Conservation (phyloP, 2,329 filamentous ascomycete genomes). For the Curvularia sp. region DNA sequence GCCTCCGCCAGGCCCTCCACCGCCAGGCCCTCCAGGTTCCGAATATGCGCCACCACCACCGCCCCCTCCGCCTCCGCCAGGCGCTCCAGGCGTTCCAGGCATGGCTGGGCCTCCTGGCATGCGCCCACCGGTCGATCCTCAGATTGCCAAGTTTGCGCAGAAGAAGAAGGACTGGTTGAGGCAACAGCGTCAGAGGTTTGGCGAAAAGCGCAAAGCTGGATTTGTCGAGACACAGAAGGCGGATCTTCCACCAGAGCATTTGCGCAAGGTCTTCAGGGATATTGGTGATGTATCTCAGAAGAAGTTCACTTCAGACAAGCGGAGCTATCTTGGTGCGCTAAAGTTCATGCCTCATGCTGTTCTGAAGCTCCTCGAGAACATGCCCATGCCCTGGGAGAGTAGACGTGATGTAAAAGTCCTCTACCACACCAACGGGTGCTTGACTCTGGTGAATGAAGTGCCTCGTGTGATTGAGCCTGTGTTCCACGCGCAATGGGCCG, state of each 20-base stretch:
- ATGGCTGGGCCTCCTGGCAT: slow-evolving; percentile 66
- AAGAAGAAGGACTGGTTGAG: slow-evolving; percentile 99
- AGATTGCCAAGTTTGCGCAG: slow-evolving; percentile 91
- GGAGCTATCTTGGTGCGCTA: slow-evolving; percentile 93
- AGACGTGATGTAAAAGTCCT: slow-evolving; percentile 95
- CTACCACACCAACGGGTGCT: slow-evolving; percentile 96
- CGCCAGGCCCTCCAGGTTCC: slow-evolving; percentile 36
- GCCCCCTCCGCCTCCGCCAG: slow-evolving; percentile 63
- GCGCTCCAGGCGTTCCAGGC: slow-evolving; percentile 64
- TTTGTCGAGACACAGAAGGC: slow-evolving; percentile 98
- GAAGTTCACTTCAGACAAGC: slow-evolving; percentile 98
- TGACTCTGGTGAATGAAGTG: slow-evolving; percentile 96
- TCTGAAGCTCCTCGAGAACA: slow-evolving; percentile 95
- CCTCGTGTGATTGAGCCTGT: slow-evolving; percentile 97
- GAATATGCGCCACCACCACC: slow-evolving; percentile 60
- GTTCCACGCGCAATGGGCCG: slow-evolving; percentile 98
- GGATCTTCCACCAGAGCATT: slow-evolving; percentile 97
- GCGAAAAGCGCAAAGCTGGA: slow-evolving; percentile 94
- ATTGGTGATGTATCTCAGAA: slow-evolving; percentile 99
- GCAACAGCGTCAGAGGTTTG: slow-evolving; percentile 87
- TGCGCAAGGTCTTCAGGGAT: slow-evolving; percentile 97
- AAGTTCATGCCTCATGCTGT: slow-evolving; percentile 99
- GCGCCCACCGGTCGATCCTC: slow-evolving; percentile 78
- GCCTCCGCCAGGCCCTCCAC: slow-evolving; percentile 33
- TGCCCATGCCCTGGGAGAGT: slow-evolving; percentile 99